Conservation (phyloP, 2,329 filamentous ascomycete genomes). For the Fusarium austroafricanum region DNA sequence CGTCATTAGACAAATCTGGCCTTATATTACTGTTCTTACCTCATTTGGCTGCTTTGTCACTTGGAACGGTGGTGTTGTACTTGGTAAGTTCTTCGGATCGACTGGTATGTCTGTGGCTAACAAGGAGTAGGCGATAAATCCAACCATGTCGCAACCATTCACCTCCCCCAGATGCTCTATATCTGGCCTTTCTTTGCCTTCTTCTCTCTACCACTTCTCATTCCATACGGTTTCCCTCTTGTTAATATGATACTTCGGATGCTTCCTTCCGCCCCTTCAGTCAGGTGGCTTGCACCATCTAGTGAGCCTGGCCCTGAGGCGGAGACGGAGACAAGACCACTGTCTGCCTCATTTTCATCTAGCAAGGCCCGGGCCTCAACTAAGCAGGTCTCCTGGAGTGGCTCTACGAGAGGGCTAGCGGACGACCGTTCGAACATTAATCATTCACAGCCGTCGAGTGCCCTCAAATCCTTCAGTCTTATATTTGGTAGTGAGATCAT, state of each 20-base stretch:
- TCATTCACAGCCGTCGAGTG: conserved; percentile 10
- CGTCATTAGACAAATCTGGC: conserved; percentile 64
- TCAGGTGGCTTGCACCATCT: background rate
- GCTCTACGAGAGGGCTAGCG: background rate
- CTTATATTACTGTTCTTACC: conserved; percentile 70
- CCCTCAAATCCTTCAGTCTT: conserved; percentile 11
- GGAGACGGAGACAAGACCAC: background rate
- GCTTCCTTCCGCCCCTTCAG: background rate
- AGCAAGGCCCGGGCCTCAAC: conserved; percentile 5
- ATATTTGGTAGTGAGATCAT: conserved; percentile 50
- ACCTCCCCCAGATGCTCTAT: conserved; percentile 93
- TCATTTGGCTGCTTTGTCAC: conserved; percentile 80
- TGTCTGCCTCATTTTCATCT: background rate
- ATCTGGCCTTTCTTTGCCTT: conserved; percentile 91
- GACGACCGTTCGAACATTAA: background rate
- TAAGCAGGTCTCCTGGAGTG: background rate
- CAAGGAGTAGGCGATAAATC: conserved; percentile 80
- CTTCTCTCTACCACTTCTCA: conserved; percentile 84
- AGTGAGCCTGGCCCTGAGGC: background rate
- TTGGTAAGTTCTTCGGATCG: conserved; percentile 66
- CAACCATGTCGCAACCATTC: conserved; percentile 90
- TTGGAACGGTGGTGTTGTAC: conserved; percentile 92
- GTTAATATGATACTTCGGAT: conserved; percentile 29
- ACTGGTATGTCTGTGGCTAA: conserved; percentile 40
- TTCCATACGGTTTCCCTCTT: conserved; percentile 61